Evolutionary conservation across 495 filamentous ascomycete species (phyloP).

Genomic region (Trichocladium uniseriatum): DNA sequence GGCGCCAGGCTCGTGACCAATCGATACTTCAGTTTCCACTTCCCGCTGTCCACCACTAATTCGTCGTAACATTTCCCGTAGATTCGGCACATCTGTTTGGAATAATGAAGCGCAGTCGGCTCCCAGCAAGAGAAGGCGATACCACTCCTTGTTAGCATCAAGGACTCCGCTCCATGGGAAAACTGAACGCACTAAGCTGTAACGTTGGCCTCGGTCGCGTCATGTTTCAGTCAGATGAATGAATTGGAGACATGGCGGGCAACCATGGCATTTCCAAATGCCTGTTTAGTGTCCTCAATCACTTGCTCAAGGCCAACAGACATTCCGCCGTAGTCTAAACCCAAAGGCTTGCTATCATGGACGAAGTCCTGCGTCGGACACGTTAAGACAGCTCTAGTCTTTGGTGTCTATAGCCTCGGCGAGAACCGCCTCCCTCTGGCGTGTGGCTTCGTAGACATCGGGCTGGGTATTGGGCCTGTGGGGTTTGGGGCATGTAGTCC

Average conservation of each 20-base stretch:
- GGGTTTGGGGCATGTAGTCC: background rate
- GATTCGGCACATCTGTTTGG: slow-evolving; percentile 2
- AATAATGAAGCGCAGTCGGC: background rate
- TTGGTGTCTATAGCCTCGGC: slow-evolving; percentile 3
- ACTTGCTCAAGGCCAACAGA: slow-evolving; percentile 3
- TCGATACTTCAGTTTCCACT: slow-evolving; percentile 4
- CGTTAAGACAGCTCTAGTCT: background rate
- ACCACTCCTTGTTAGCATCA: background rate
- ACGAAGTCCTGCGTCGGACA: slow-evolving; percentile 4
- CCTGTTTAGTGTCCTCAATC: background rate
- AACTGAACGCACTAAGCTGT: slow-evolving; percentile 3
- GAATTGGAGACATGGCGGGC: slow-evolving; percentile 6
- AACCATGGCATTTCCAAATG: slow-evolving; percentile 1
- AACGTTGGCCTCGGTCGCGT: slow-evolving; percentile 3
- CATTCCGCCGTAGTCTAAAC: slow-evolving; percentile 2
- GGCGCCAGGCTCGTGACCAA: slow-evolving; percentile 5
- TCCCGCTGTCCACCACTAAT: slow-evolving; percentile 3
- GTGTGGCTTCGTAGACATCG: slow-evolving; percentile 3
- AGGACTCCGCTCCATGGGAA: background rate
- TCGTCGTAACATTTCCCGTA: slow-evolving; percentile 1
- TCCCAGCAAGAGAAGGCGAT: slow-evolving; percentile 5
- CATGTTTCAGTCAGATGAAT: background rate
- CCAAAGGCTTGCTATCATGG: slow-evolving; percentile 3
- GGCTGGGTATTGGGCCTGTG: background rate
- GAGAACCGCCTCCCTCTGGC: slow-evolving; percentile 1